Conservation (phyloP, 306 rosid species). For the Cyamopsis tetragonoloba region DNA sequence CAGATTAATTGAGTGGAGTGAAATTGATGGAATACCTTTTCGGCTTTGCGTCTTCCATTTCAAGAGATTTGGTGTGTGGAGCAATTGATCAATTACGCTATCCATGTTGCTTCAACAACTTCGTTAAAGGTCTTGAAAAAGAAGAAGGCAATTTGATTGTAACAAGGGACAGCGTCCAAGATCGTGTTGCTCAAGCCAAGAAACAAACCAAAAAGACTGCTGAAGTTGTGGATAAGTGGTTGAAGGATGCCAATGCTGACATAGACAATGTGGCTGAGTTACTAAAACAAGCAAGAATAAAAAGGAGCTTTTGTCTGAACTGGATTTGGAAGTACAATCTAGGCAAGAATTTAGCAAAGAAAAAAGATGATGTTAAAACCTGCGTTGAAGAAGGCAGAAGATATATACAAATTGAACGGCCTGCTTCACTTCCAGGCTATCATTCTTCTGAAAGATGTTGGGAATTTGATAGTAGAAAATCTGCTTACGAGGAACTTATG, state of each 20-base stretch:
- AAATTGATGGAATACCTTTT: not conserved
- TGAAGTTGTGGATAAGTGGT: not conserved
- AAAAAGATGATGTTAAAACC: not conserved
- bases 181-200: not conserved
- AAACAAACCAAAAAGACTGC: not conserved
- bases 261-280: not conserved
- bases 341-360: not conserved
- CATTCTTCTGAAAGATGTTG: not conserved
- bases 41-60: not conserved
- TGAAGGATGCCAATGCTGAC: not conserved
- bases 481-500: constrained; percentile 7
- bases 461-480: constrained; percentile 1
- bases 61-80: not conserved
- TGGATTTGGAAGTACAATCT: not conserved
- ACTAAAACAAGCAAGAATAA: not conserved
- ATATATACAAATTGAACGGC: not conserved
- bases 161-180: not conserved
- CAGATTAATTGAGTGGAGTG: too few species aligned
- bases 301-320: not conserved
- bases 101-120: not conserved
- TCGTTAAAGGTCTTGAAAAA: constrained; percentile 9
- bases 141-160: not conserved
- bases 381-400: not conserved
- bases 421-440: not conserved
- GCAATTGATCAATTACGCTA: not conserved